Conservation (phyloP, 305 asterid species). For the Solanum hybrid region DNA sequence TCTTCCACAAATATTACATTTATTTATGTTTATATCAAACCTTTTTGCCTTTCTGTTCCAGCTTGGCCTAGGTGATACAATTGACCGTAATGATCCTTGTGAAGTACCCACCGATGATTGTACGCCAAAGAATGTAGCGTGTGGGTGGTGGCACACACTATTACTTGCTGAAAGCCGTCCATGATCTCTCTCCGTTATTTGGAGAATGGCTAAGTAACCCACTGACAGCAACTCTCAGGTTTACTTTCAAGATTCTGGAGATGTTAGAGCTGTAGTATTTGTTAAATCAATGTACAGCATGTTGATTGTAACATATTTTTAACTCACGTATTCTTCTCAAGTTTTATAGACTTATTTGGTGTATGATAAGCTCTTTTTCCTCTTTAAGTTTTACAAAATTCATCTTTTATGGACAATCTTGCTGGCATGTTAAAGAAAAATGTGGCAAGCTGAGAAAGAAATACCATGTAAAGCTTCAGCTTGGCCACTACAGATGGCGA, state of each 20-base stretch:
- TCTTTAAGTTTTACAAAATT: background rate
- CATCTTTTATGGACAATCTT: background rate
- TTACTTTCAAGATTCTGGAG: background rate
- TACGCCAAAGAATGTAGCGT: conserved; percentile 53
- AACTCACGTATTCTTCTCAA: background rate
- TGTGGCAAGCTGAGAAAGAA: background rate
- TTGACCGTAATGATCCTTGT: conserved; percentile 68
- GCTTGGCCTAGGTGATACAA: conserved; percentile 87
- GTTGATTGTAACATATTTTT: background rate
- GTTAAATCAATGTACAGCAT: background rate
- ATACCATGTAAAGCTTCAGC: background rate
- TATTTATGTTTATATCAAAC: background rate
- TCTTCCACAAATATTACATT: background rate
- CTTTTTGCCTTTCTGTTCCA: conserved; percentile 16
- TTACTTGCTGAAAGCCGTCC: conserved; percentile 38
- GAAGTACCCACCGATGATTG: conserved; percentile 50
- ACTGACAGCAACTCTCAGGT: background rate
- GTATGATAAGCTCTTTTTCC: background rate
- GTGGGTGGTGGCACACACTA: conserved; percentile 99
- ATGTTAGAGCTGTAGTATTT: background rate
- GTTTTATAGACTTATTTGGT: background rate
- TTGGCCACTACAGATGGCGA: background rate
- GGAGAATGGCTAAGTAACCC: background rate
- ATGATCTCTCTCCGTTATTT: background rate
- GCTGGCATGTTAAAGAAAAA: background rate